Conservation (phyloP, 108 stramenopile genomes). For the Conticribra weissflogii region DNA sequence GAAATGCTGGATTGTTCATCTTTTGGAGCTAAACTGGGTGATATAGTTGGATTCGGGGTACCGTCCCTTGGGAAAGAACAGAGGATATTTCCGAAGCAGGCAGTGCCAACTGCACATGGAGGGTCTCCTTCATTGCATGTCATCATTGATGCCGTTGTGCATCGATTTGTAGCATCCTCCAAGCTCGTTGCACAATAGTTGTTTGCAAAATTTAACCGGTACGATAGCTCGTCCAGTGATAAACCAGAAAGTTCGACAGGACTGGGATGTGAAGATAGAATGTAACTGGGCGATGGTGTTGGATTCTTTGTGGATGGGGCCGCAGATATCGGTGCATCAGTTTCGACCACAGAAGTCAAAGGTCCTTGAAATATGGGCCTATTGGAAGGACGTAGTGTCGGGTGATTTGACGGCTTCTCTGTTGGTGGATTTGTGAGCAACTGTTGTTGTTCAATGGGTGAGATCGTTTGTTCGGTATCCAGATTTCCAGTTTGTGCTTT, state of each 20-base stretch:
- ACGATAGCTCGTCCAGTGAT: slow-evolving; percentile 23
- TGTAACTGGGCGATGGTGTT: no score
- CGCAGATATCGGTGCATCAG: slow-evolving; percentile 2
- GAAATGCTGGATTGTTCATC: no score
- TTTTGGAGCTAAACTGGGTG: no score
- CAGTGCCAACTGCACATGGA: slow-evolving; percentile 29
- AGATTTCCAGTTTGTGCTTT: slow-evolving; percentile 17
- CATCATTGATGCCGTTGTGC: slow-evolving; percentile 19
- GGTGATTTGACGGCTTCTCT: background rate
- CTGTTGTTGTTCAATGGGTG: background rate
- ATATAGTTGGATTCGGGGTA: no score
- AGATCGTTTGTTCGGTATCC: background rate
- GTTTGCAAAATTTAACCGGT: slow-evolving; percentile 28
- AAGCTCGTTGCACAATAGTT: slow-evolving; percentile 42
- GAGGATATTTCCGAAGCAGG: slow-evolving; percentile 39
- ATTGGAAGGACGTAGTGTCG: slow-evolving; percentile 7
- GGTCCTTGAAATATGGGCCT: background rate
- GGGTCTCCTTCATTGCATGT: slow-evolving; percentile 41
- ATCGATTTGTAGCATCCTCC: slow-evolving; percentile 26
- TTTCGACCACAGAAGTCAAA: background rate
- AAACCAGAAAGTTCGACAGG: slow-evolving; percentile 8
- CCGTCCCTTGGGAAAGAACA: slow-evolving; percentile 15
- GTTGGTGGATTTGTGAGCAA: background rate
- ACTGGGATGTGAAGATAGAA: slow-evolving; percentile 10
- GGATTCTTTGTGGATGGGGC: background rate